These are phyloP conservation scores for Aurantiochytrium sp. DNA, from an alignment of 108 stramenopile genomes.

Conservation along the genomic window DNA sequence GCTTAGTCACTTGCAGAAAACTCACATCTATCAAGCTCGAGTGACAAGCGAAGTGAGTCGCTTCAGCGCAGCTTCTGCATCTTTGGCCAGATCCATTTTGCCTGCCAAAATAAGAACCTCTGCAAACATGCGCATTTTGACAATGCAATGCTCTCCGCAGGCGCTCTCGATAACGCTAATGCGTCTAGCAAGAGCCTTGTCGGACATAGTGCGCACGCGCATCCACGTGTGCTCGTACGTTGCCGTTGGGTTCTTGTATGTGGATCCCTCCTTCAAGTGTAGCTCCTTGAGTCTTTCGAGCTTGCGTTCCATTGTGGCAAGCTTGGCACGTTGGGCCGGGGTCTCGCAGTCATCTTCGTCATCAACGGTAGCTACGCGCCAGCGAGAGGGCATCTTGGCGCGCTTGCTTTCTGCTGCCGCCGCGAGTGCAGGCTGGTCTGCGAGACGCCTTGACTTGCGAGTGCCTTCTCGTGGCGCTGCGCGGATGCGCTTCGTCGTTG, in stretches of 20 bases:
- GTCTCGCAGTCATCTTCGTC: neutral
- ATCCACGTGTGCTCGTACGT: slow-evolving; percentile 18
- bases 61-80: neutral
- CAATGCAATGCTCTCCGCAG: slow-evolving; percentile 11
- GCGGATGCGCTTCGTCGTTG: neutral
- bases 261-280: neutral
- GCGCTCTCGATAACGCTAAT: neutral
- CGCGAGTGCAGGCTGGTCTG: neutral
- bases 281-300: neutral
- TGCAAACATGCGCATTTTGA: slow-evolving; percentile 14
- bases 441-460: neutral
- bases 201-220: neutral
- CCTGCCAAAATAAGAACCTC: neutral
- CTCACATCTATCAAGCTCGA: neutral
- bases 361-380: neutral
- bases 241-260: neutral
- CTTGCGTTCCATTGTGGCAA: neutral
- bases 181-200: neutral
- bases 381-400: too few relatives aligned
- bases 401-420: neutral
- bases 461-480: neutral
- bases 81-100: neutral
- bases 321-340: neutral
- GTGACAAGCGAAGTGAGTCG: neutral
- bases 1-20: too few relatives aligned